These are phyloP conservation scores for Candida mesenterica DNA, from an alignment of 1,139 yeast species.

Conservation along the genomic window DNA sequence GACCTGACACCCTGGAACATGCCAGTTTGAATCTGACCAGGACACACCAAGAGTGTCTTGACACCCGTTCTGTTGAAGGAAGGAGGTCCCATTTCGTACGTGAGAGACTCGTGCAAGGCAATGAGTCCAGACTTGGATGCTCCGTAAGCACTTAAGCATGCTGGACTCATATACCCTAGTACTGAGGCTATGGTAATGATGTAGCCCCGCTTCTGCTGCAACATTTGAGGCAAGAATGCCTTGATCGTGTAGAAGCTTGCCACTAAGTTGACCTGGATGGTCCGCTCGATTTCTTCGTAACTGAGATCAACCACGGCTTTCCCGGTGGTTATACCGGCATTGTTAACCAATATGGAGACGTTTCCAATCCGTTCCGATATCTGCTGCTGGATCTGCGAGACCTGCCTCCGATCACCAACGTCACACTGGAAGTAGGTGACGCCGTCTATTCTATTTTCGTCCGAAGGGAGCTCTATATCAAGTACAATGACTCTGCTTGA, in stretches of 20 bases:
- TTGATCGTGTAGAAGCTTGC: constrained; percentile 72
- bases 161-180: constrained; percentile 82
- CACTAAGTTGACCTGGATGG: constrained; percentile 63
- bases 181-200: constrained; percentile 81
- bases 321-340: constrained; percentile 76
- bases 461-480: constrained; percentile 51
- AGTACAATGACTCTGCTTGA: constrained; percentile 57
- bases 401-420: constrained; percentile 51
- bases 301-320: constrained; percentile 52
- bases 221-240: constrained; percentile 71
- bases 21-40: constrained; percentile 77
- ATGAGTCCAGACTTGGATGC: constrained; percentile 87
- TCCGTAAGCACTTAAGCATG: constrained; percentile 77
- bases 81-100: constrained; percentile 65
- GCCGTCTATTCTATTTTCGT: constrained; percentile 29
- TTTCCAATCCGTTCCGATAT: constrained; percentile 53
- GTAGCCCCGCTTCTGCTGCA: constrained; percentile 62
- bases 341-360: constrained; percentile 70
- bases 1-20: constrained; percentile 72
- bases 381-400: constrained; percentile 33
- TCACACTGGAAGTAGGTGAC: constrained; percentile 66
- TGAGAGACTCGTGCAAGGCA: constrained; percentile 79
- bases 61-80: constrained; percentile 50
- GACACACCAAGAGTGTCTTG: constrained; percentile 73
- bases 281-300: constrained; percentile 57